phyloP scores from a whole-genome alignment of 2,329 filamentous ascomycete species.

The Sclerotinia trifoliorum region DNA sequence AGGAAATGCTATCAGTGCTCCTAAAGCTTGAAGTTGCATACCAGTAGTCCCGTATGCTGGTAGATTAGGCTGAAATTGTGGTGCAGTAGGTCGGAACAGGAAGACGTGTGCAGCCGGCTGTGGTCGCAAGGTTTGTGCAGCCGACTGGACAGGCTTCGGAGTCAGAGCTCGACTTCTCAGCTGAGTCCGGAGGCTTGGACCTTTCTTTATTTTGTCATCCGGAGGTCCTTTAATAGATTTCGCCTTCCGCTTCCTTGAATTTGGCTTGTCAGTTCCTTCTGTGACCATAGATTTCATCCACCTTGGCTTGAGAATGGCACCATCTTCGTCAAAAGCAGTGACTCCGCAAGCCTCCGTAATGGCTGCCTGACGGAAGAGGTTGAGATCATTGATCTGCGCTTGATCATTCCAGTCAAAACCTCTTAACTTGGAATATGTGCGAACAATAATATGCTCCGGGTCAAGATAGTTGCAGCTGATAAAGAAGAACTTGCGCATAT shows the following conservation, averaged over 20 bases:
- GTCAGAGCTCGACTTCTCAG: neutral
- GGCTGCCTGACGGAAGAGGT: constrained; percentile 1
- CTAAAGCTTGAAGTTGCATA: no score
- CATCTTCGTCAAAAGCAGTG: neutral
- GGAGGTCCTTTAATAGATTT: neutral
- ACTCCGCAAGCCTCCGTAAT: constrained; percentile 2
- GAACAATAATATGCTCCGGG: constrained; percentile 1
- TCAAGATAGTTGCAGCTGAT: constrained; percentile 3
- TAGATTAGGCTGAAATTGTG: neutral
- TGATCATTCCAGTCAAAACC: constrained; percentile 6
- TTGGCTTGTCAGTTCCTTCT: neutral
- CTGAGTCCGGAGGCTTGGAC: neutral
- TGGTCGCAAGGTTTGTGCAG: neutral
- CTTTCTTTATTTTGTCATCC: neutral
- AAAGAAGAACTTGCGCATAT: constrained; percentile 3
- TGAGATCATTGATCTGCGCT: neutral
- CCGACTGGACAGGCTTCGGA: neutral
- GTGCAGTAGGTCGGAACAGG: neutral
- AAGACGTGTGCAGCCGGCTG: neutral
- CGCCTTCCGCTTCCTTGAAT: neutral
- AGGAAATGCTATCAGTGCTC: neutral
- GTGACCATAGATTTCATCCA: neutral
- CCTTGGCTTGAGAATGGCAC: neutral
- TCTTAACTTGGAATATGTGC: neutral
- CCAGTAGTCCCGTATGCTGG: no score